These are phyloP conservation scores for Cyclanthera cordifolia DNA, from an alignment of 306 rosid genomes.

Conservation along the genomic window DNA sequence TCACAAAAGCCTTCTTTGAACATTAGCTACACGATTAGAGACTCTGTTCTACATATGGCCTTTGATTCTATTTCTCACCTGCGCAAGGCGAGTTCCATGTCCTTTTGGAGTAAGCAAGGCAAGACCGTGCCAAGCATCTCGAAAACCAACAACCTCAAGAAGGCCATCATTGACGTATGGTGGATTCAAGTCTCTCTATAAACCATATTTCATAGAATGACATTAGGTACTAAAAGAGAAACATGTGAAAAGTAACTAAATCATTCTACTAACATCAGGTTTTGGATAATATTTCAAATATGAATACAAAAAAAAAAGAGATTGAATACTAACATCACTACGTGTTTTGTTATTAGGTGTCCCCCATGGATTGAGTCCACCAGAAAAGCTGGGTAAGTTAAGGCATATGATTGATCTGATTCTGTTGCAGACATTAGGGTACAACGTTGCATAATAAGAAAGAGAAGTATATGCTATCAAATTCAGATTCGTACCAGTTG, in stretches of 20 bases:
- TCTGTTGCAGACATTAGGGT: slow-evolving; percentile 27
- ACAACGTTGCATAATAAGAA: background rate
- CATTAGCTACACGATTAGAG: background rate
- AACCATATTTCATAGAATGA: slow-evolving; percentile 14
- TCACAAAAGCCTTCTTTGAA: background rate
- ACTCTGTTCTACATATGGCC: background rate
- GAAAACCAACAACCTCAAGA: slow-evolving; percentile 83
- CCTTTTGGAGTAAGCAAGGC: slow-evolving; percentile 83
- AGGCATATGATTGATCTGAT: slow-evolving; percentile 85
- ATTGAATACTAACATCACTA: slow-evolving; percentile 33
- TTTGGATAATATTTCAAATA: slow-evolving; percentile 11
- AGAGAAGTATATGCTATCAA: background rate
- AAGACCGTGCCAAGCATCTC: slow-evolving; percentile 98
- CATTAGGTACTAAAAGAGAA: slow-evolving; percentile 6
- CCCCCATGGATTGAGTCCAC: slow-evolving; percentile 96
- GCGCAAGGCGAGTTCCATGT: slow-evolving; percentile 97
- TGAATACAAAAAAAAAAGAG: background rate
- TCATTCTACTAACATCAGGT: background rate
- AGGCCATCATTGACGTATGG: slow-evolving; percentile 87
- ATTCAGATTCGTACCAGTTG: background rate
- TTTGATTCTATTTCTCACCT: slow-evolving; percentile 32
- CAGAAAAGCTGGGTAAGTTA: slow-evolving; percentile 97
- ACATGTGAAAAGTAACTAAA: background rate
- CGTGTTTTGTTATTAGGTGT: slow-evolving; percentile 41
- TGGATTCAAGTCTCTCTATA: slow-evolving; percentile 60